Base-by-base conservation (phyloP, 352 stramenopile species). In the Phytophthora megakarya region DNA sequence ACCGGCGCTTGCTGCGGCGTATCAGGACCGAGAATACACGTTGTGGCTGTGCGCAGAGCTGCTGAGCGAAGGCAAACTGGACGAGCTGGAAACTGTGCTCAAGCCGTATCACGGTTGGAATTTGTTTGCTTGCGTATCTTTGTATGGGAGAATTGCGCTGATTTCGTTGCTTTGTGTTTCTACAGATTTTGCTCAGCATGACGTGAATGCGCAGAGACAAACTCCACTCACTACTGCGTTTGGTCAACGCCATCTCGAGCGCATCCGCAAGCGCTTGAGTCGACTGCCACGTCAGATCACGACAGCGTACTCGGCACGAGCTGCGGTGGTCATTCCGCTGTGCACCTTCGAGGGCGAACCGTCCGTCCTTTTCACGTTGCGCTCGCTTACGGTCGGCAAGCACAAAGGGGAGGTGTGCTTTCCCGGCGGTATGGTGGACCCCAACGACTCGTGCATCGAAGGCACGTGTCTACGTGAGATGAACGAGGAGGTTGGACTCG, bases 371-470 rank as follows among this genome's bases (percentile, higher is more conserved):
- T 98, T 99, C 74, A 98, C 97, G 13, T 90, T 98, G 70, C 87
- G 97, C 8, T 97, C 93, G 30, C 69, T 85, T 19, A 91, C 86
- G 0, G 81, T 99, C 19, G 86, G 82, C 53, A 97, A 95, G 51
- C 95, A 99, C 81, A 97, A 97, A 60, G 96, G 96, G 30, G 92
- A 99, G 75, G 92, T 99, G 11, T 99, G 96, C 75, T 99, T 99
- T 70, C 97, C 97, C 2, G 97, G 97, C 5, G 97, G 96, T 5
- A 98, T 97, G 85, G 90, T 98, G 59, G 93, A 98, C 70, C 78
- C 79, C n/a, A 80, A 84, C 32, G 78, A 97, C 64, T 93, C 81
- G 56, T 98, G 90, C 28, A 98, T 99, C 62, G 89, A 99, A 43
- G 80, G 89, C 56, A 99, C 97, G n/a, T 98, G 95, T 70, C 74